Base-by-base conservation (phyloP, 2,329 filamentous ascomycete species). In the Penicillium olsonii region DNA sequence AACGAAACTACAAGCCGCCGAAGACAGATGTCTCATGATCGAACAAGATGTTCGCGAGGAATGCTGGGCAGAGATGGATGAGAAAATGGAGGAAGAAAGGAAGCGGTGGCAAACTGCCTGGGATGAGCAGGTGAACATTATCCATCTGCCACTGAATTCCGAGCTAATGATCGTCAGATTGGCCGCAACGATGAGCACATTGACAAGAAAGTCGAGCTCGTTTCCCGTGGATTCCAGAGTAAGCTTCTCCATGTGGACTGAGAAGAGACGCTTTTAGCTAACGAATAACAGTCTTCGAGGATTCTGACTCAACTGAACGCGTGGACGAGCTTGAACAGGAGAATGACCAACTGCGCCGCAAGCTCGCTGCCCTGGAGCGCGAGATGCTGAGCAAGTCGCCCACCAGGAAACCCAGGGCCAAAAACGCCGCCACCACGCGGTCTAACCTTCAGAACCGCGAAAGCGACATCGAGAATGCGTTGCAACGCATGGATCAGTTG, bases 21-120 rank as follows among this genome's bases (percentile, higher is more conserved):
- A 84, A 64, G 76, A 79, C 44, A 77, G 75, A 59, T 78, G 88
- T 72, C 82, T 89, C 37, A 84, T 89, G 43, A 76, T 95, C 11
- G 94, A 99, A 67, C 85, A 88, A 60, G 86, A 87, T 5, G 83
- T 97, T 24, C 85, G 94, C 18, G 92, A 96, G 64, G 92, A 97
- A 59, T 92, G 92, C 61, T 92, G 85, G 59, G 78, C 76, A 2
- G 94, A 96, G 64, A 95, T 95, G 76, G 94, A 99, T 64, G 77
- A 82, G 51, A 82, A 84, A 10, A 79, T 96, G 39, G 82, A 84
- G 17, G 74, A 85, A 11, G 91, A 96, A 68, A 83, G 89, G 68
- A 80, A 82, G 9, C 79, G 89, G n/a, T 96, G 90, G 88, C 87
- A 92, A 66, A 82, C 81, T 0, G 87, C 84, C 0, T 82, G 91